Conservation (phyloP, 768 basidiomycete genomes). For the Candolleomyces aberdarensis region DNA sequence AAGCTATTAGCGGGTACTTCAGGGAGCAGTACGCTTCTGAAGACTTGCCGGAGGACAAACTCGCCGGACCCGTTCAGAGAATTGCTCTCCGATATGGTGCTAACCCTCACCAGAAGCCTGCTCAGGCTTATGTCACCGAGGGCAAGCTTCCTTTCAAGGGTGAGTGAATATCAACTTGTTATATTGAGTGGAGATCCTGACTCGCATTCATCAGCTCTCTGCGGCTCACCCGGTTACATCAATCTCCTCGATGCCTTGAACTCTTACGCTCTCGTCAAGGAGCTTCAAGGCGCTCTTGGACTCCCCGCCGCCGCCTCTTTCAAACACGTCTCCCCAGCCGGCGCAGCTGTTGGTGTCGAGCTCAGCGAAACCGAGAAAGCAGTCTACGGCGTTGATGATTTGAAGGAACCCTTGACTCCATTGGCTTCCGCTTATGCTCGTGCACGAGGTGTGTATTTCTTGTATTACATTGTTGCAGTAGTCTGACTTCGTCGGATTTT, state of each 20-base stretch:
- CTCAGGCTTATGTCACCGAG: conserved; percentile 88
- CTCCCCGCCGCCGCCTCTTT: conserved; percentile 98
- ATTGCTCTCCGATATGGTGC: conserved; percentile 91
- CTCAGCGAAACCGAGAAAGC: conserved; percentile 83
- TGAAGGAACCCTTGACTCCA: conserved; percentile 85
- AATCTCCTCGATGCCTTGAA: conserved; percentile 97
- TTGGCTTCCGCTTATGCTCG: conserved; percentile 94
- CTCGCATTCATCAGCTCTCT: conserved; percentile 57
- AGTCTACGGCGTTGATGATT: conserved; percentile 94
- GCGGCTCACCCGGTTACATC: conserved; percentile 96
- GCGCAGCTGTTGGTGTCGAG: conserved; percentile 87
- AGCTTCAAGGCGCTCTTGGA: conserved; percentile 80
- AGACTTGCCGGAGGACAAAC: conserved; percentile 58
- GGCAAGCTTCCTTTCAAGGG: conserved; percentile 95
- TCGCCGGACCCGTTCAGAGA: conserved; percentile 74
- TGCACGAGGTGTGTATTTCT: conserved; percentile 66
- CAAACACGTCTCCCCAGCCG: conserved; percentile 99
- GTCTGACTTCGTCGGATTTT: conserved; percentile 7
- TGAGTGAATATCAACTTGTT: conserved; percentile 22
- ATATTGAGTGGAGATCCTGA: not conserved
- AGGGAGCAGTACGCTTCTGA: conserved; percentile 90
- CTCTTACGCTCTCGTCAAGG: conserved; percentile 93
- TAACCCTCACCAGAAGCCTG: conserved; percentile 98
- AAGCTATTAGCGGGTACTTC: conserved; percentile 95
- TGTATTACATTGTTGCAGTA: not conserved